Percentiles rank a stretch among this genome's conserved stretches.
These are phyloP conservation scores for Ophiostoma pallidulum DNA, from an alignment of 2,329 filamentous ascomycete genomes.

Conservation along the genomic window DNA sequence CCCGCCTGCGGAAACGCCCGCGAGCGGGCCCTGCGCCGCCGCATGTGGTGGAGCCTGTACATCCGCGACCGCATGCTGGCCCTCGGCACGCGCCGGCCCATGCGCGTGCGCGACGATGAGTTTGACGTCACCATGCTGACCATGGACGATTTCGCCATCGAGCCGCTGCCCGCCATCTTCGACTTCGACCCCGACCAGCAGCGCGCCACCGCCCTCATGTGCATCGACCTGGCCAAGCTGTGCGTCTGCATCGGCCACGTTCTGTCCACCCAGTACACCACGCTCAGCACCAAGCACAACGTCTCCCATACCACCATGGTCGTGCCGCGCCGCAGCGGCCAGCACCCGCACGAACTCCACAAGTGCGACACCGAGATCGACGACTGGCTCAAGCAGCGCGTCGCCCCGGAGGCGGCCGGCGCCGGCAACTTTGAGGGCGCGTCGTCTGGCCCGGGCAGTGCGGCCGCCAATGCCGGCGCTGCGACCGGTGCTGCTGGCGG, in stretches of 20 bases:
- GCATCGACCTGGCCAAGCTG: conserved; percentile 57
- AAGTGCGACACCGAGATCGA: conserved; percentile 2
- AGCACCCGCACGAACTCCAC: background rate
- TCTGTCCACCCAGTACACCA: conserved; percentile 50
- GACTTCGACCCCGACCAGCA: too few relatives aligned
- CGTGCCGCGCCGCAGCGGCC: background rate
- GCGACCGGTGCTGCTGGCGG: too few relatives aligned
- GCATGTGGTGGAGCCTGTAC: conserved; percentile 63
- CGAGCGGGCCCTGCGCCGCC: conserved; percentile 50
- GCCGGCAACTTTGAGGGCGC: background rate
- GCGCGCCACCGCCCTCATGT: conserved; percentile 37
- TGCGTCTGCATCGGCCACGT: conserved; percentile 58
- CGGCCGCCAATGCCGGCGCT: too few relatives aligned
- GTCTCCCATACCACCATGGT: conserved; percentile 2
- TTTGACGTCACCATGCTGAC: conserved; percentile 59
- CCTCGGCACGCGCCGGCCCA: conserved; percentile 57
- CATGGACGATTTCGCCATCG: conserved; percentile 50
- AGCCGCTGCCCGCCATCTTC: too few relatives aligned
- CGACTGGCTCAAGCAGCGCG: too few relatives aligned
- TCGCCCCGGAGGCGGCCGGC: too few relatives aligned
- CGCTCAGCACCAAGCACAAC: background rate
- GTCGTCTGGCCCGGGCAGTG: too few relatives aligned
- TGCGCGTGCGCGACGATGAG: conserved; percentile 56
- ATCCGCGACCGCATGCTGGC: conserved; percentile 59
- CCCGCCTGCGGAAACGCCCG: conserved; percentile 46